phyloP scores from a whole-genome alignment of 768 basidiomycete species.

The Phanerodontia chrysosporium region DNA sequence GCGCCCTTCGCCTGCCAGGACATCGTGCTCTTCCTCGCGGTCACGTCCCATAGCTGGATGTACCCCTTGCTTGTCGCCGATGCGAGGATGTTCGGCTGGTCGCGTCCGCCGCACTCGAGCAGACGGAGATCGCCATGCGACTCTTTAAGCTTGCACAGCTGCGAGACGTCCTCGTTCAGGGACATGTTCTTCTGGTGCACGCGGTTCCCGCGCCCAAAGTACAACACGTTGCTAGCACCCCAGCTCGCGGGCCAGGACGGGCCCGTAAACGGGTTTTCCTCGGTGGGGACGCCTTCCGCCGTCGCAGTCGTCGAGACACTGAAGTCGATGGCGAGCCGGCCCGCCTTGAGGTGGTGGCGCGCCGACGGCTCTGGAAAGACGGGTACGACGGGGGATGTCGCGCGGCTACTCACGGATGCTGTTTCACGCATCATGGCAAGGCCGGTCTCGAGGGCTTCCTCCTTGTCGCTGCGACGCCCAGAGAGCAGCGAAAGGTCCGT shows the following conservation, averaged over 20 bases:
- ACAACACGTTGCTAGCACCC: slow-evolving; percentile 40
- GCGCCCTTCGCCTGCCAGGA: slow-evolving; percentile 53
- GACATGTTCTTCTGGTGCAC: slow-evolving; percentile 47
- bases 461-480: background rate
- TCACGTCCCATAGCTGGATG: slow-evolving; percentile 72
- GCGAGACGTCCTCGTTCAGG: slow-evolving; percentile 37
- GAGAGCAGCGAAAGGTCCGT: background rate
- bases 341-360: slow-evolving; percentile 7
- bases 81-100: slow-evolving; percentile 44
- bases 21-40: slow-evolving; percentile 48
- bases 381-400: slow-evolving; percentile 10
- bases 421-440: slow-evolving; percentile 5
- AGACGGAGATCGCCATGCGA: slow-evolving; percentile 41
- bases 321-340: slow-evolving; percentile 16
- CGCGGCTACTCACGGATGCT: background rate
- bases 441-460: background rate
- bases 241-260: slow-evolving; percentile 31
- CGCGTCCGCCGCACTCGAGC: slow-evolving; percentile 34
- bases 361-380: slow-evolving; percentile 12
- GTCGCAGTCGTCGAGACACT: slow-evolving; percentile 9
- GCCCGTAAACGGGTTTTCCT: background rate
- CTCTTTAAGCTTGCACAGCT: slow-evolving; percentile 47
- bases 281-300: slow-evolving; percentile 6
- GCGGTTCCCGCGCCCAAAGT: slow-evolving; percentile 51
- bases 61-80: slow-evolving; percentile 58